Conservation (phyloP, 345 rosid species). For the Acer saccharum region DNA sequence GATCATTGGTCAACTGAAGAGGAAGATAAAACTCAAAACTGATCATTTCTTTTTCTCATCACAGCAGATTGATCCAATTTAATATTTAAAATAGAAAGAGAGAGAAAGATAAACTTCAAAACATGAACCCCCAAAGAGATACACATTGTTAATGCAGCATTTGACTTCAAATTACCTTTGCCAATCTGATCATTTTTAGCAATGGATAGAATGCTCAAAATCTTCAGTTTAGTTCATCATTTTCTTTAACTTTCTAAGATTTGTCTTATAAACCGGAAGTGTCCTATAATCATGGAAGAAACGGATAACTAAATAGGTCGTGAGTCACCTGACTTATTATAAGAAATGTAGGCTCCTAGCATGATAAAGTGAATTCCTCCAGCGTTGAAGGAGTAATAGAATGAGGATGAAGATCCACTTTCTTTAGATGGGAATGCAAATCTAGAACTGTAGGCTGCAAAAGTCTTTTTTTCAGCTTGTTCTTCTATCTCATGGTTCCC, state of each 20-base stretch:
- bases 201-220: not conserved
- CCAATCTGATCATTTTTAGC: not conserved
- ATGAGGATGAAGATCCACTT: conserved; percentile 37
- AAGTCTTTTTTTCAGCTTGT: conserved; percentile 37
- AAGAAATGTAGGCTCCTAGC: conserved; percentile 80
- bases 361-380: conserved; percentile 92
- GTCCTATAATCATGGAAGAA: not conserved
- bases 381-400: conserved; percentile 77
- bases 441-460: conserved; percentile 42
- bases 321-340: conserved; percentile 53
- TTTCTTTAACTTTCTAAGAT: not conserved
- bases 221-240: not conserved
- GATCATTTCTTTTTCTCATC: not conserved
- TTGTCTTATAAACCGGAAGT: not conserved
- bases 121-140: not conserved
- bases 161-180: conserved; percentile 1
- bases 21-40: not conserved
- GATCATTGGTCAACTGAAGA: conserved; percentile 1
- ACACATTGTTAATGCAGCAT: not conserved
- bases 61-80: not conserved
- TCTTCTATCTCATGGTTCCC: conserved; percentile 45
- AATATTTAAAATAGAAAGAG: not conserved
- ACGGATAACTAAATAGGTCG: not conserved
- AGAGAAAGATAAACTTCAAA: not conserved
- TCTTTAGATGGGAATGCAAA: conserved; percentile 45